phyloP scores from a whole-genome alignment of 306 rosid species.

The Ceratonia siliqua region DNA sequence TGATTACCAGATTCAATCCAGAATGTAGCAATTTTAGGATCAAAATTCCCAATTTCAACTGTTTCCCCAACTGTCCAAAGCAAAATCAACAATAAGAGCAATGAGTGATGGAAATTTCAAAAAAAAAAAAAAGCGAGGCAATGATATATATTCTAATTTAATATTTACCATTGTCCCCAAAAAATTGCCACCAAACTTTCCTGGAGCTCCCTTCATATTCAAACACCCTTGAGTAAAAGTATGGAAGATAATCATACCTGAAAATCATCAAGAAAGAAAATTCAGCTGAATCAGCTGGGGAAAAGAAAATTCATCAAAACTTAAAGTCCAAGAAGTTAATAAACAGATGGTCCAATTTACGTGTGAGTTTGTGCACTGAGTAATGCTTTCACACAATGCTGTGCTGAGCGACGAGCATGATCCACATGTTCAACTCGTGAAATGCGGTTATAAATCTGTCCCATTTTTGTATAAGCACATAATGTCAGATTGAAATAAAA shows the following conservation, averaged over 20 bases:
- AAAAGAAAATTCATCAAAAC: neutral
- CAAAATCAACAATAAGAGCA: constrained; percentile 24
- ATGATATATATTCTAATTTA: neutral
- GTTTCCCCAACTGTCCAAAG: constrained; percentile 83
- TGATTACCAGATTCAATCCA: constrained; percentile 86
- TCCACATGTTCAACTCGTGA: constrained; percentile 93
- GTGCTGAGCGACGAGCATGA: constrained; percentile 94
- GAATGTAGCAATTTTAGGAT: constrained; percentile 92
- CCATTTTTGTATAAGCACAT: constrained; percentile 19
- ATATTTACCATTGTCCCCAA: constrained; percentile 78
- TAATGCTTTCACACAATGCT: constrained; percentile 76
- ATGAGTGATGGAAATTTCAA: neutral
- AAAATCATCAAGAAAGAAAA: constrained; percentile 28
- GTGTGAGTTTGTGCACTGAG: constrained; percentile 73
- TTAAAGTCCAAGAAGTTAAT: constrained; percentile 8
- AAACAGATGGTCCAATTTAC: constrained; percentile 45
- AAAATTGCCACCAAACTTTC: constrained; percentile 98
- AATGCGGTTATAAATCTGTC: constrained; percentile 76
- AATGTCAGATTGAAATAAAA: constrained; percentile 27
- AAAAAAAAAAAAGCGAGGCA: neutral
- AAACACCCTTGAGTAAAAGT: constrained; percentile 90
- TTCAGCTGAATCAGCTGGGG: constrained; percentile 18
- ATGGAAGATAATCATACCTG: constrained; percentile 95
- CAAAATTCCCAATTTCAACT: constrained; percentile 86
- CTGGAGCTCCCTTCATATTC: constrained; percentile 90